Evolutionary conservation across 495 filamentous ascomycete genomes (phyloP), one percentile per base, ranked within the genome.

Genomic region (Lasiosphaeria miniovina): DNA sequence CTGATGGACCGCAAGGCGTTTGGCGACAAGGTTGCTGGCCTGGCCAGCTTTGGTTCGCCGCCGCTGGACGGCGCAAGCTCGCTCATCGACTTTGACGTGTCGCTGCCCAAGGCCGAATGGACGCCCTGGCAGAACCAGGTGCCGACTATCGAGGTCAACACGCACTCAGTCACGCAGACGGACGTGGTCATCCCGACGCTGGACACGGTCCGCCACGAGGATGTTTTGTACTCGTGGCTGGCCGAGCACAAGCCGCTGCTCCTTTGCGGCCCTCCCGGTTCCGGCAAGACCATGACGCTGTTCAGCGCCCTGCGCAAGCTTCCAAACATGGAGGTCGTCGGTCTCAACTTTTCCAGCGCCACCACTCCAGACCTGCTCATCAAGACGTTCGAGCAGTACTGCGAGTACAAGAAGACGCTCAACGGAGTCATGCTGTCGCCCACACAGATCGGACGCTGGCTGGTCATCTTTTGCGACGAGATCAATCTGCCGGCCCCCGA

Each of bases 311-410:
- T 99, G 54, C 84, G 95, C 53, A 98, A 98, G 72, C 79, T 98
- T 43, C 93, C 93, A 17, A 96, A 96, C 71, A 96, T 99, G 93
- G 95, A 99, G 74, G 90, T 96, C 55, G 95, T 98, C 55, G 94
- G 94, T 49, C 89, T 99, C 72, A 99, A 99, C 72, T 99, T 99
- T 74, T 99, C 94, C 14, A 97, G 94, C 65, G 95, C 94, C 3
- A 99, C 94, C 2, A 98, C 95, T 3, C 95, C 94, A 14, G 95
- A 97, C 74, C 84, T 99, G 32, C 83, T 99, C 61, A 90, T 99
- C 76, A 98, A 98, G 81, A 98, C 95, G 0, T 96, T 99, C 61
- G 94, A 98, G 76, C 94, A 99, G 72, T 97, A 99, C 70, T 99
- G 94, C 73, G 94, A 99, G 73, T 99, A 99, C 74, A 90, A 90